These are phyloP conservation scores for Mycotypha africana DNA, from an alignment of 371 early-diverging fungal species.

Conservation along the genomic window DNA sequence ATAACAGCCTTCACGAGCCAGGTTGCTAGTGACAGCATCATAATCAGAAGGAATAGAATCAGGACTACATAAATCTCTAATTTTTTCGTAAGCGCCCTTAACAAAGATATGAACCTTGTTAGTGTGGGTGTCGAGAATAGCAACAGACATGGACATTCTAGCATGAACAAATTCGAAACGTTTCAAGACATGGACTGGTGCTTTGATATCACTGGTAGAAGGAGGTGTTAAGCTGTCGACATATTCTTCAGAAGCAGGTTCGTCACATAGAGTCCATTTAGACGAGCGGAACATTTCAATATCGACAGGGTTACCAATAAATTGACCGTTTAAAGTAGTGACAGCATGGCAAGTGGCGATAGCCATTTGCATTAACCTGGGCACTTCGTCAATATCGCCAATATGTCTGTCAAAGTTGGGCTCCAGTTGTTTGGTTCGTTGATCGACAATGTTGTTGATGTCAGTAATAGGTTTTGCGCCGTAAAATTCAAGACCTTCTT, in stretches of 20 bases:
- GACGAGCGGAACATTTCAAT: conserved; percentile 73
- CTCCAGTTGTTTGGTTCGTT: conserved; percentile 44
- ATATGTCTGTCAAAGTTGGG: conserved; percentile 16
- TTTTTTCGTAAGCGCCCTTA: conserved; percentile 79
- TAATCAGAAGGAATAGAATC: conserved; percentile 56
- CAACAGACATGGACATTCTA: conserved; percentile 75
- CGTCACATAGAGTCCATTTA: conserved; percentile 19
- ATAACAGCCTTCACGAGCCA: conserved; percentile 70
- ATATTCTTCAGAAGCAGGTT: background rate
- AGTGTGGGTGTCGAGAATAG: conserved; percentile 48
- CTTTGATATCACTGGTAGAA: conserved; percentile 1
- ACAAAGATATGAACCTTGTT: conserved; percentile 55
- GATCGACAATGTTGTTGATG: conserved; percentile 67
- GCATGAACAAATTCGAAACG: conserved; percentile 82
- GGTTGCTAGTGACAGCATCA: conserved; percentile 36
- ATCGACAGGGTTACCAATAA: conserved; percentile 87
- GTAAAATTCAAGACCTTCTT: conserved; percentile 58
- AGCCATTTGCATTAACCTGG: conserved; percentile 40
- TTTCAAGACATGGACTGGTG: conserved; percentile 46
- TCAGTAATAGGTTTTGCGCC: conserved; percentile 33
- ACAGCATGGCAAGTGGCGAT: conserved; percentile 79
- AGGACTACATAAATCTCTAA: conserved; percentile 46
- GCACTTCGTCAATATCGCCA: conserved; percentile 12
- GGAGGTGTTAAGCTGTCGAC: background rate
- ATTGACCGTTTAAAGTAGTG: conserved; percentile 53